Evolutionary conservation across 176 grass and related monocot genomes (phyloP), one percentile per base, ranked within the genome.

Genomic region (Cenchrus americanus): DNA sequence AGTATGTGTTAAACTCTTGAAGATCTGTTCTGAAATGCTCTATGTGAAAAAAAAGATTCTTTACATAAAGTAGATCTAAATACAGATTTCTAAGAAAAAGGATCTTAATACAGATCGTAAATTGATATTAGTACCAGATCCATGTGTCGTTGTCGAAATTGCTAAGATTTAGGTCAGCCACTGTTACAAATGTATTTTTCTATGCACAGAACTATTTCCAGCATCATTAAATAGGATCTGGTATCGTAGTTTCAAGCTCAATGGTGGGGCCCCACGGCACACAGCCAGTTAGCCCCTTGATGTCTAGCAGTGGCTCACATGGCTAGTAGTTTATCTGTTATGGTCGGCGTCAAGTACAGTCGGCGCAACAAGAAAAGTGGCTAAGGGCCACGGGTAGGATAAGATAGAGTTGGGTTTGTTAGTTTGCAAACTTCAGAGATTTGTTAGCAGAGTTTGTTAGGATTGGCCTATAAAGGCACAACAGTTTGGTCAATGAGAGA

Each of bases 301-400:
- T 67, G 65, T 67, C 17, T 14, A 71, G 69, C 69, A 46, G 13
- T 26, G 40, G 55, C 40, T 61, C 15, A 61, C 22, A 77, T 77
- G 40, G 13, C 34, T 41, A 57, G 11, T 14, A 50, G 46, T 72
- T 50, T 72, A 50, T 30, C 27, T 37, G 34, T 37, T 37, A 37
- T 37, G 34, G 34, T 37, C 34, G 4, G 34, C 34, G 4, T 37
- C 34, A 3, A 37, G 34, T 37, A 37, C 4, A 37, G 34, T 4
- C 34, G 34, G 34, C 34, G 34, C 34, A 37, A 37, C 34, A 37
- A 37, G 34, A 37, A 37, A 37, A 37, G 34, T 37, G 34, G 34
- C 34, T 37, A 37, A 37, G 34, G 3, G 34, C 34, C 34, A 37
- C 27, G 27, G 27, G 27, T 30, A 30, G 1, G 34, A 37, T 37